Conservation (phyloP, 257 asterid genomes). For the Striga asiatica region DNA sequence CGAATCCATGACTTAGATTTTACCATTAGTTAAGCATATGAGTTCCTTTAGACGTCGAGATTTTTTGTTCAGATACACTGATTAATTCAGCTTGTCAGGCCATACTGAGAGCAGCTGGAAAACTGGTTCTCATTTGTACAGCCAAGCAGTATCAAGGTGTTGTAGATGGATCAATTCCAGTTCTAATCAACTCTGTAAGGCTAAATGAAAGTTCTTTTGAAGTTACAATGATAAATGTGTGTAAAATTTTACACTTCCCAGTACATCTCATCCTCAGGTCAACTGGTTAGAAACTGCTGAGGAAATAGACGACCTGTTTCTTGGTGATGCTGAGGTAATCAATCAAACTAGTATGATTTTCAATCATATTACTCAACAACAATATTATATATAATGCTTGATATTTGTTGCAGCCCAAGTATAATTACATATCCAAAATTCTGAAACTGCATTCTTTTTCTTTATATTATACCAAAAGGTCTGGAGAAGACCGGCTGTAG, state of each 20-base stretch:
- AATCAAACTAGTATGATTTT: no score
- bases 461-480: conserved; percentile 24
- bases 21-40: not conserved
- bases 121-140: conserved; percentile 41
- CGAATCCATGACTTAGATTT: not conserved
- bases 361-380: no score
- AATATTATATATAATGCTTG: no score
- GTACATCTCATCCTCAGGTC: conserved; percentile 24
- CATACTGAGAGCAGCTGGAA: conserved; percentile 47
- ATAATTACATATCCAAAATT: not conserved
- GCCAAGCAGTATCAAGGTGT: conserved; percentile 38
- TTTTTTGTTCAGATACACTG: conserved; percentile 39
- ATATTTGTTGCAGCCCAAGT: no score
- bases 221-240: not conserved
- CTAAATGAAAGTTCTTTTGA: conserved; percentile 18
- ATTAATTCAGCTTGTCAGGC: conserved; percentile 48
- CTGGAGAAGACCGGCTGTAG: conserved; percentile 64
- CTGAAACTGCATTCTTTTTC: not conserved
- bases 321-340: conserved; percentile 84
- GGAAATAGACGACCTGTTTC: conserved; percentile 69
- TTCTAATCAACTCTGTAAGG: conserved; percentile 53
- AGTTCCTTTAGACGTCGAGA: conserved; percentile 20
- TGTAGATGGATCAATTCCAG: conserved; percentile 63
- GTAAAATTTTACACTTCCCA: not conserved
- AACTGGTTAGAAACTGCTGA: conserved; percentile 79